These are phyloP conservation scores for Furcasterigmium furcatum DNA, from an alignment of 2,329 filamentous ascomycete genomes.

Conservation along the genomic window DNA sequence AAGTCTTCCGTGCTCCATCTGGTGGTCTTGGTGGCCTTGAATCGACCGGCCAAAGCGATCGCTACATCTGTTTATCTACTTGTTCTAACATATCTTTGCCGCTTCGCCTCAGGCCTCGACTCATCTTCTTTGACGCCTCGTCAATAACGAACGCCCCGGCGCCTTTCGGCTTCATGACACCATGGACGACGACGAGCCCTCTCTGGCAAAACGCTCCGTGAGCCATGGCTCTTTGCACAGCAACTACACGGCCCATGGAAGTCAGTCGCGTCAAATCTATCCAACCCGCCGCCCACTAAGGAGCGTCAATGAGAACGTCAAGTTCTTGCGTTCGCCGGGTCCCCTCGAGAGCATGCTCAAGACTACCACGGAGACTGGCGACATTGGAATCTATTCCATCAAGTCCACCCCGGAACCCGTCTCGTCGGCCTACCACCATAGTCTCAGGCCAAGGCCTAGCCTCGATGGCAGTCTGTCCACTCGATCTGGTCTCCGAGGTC, in stretches of 20 bases:
- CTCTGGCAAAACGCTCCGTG: slow-evolving; percentile 21
- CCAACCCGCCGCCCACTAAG: slow-evolving; percentile 34
- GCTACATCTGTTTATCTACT: no score
- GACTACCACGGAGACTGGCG: slow-evolving; percentile 63
- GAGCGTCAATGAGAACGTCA: slow-evolving; percentile 38
- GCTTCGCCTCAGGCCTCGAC: no score
- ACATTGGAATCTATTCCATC: slow-evolving; percentile 60
- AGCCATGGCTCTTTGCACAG: slow-evolving; percentile 36
- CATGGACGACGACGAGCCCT: slow-evolving; percentile 13
- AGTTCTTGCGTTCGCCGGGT: slow-evolving; percentile 44
- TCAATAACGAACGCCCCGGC: no score
- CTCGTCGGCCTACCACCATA: slow-evolving; percentile 26
- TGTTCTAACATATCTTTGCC: no score
- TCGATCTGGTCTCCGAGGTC: slow-evolving; percentile 22
- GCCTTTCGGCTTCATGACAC: slow-evolving; percentile 2
- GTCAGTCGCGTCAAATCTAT: not conserved
- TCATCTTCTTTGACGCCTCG: no score
- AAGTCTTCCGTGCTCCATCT: no score
- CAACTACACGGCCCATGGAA: slow-evolving; percentile 17
- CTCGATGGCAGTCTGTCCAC: slow-evolving; percentile 22
- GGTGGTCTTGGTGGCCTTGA: no score
- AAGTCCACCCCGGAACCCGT: slow-evolving; percentile 22
- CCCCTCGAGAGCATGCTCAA: slow-evolving; percentile 63
- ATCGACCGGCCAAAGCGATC: no score
- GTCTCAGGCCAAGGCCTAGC: slow-evolving; percentile 21